These are phyloP conservation scores for Aureobasidium sp. DNA, from an alignment of 2,329 filamentous ascomycete species.

Conservation along the genomic window DNA sequence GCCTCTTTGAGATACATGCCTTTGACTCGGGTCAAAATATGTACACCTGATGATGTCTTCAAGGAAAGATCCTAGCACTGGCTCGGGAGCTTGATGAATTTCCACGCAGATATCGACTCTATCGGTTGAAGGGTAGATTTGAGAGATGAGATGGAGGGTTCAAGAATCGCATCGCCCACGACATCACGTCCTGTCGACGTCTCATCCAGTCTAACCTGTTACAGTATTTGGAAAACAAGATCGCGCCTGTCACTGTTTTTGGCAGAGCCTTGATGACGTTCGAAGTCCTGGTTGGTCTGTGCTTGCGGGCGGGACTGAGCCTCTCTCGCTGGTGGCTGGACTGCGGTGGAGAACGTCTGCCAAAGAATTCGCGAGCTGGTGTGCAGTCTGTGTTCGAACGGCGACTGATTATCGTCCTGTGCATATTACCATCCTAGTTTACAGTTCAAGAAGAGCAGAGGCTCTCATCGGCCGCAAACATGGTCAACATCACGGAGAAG, in stretches of 20 bases:
- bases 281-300: neutral
- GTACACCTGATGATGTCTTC: neutral
- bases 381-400: neutral
- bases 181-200: slow-evolving; percentile 1
- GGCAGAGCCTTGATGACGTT: slow-evolving; percentile 1
- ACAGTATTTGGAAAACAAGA: slow-evolving; percentile 10
- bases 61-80: neutral
- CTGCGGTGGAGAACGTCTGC: slow-evolving; percentile 9
- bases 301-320: neutral
- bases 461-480: slow-evolving; percentile 37
- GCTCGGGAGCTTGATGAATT: neutral
- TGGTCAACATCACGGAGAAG: slow-evolving; percentile 99
- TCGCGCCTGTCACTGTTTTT: slow-evolving; percentile 4
- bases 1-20: neutral
- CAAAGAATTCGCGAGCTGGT: slow-evolving; percentile 10
- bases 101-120: neutral
- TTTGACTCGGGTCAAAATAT: neutral
- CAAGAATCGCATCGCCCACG: neutral
- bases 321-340: slow-evolving; percentile 3
- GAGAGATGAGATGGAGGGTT: neutral
- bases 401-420: neutral
- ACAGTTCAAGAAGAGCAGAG: neutral
- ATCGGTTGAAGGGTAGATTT: neutral
- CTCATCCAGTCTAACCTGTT: slow-evolving; percentile 7
- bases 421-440: neutral